phyloP scores from a whole-genome alignment of 1,139 yeast genomes.

The Pichia sorboxylosa region DNA sequence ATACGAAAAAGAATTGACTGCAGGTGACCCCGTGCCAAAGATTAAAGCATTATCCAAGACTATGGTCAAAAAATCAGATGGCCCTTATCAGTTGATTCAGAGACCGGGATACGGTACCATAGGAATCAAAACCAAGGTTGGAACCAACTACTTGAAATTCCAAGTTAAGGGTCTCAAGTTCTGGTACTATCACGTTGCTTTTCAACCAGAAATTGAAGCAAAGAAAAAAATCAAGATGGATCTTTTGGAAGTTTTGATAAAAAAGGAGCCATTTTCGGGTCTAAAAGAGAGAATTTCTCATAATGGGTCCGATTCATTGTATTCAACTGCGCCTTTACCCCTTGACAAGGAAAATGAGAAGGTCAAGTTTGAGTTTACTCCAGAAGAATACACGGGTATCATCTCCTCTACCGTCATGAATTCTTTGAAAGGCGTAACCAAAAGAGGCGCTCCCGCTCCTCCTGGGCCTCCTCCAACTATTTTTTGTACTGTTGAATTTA shows the following conservation, averaged over 20 bases:
- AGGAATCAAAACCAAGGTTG: constrained; percentile 17
- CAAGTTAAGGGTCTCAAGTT: constrained; percentile 11
- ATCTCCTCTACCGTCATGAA: constrained; percentile 13
- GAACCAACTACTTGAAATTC: constrained; percentile 15
- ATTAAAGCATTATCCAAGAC: constrained; percentile 8
- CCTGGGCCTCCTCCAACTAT: constrained; percentile 8
- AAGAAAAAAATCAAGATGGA: constrained; percentile 14
- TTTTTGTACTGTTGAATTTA: constrained; percentile 14
- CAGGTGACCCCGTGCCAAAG: constrained; percentile 9
- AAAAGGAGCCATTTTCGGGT: constrained; percentile 11
- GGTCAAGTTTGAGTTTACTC: constrained; percentile 11
- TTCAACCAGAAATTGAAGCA: constrained; percentile 12
- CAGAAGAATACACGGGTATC: constrained; percentile 13
- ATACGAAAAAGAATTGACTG: constrained; percentile 10
- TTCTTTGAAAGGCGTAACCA: constrained; percentile 4
- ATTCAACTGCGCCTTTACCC: constrained; percentile 12
- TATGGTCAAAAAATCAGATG: constrained; percentile 9
- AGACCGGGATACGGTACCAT: constrained; percentile 17
- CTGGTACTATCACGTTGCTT: constrained; percentile 15
- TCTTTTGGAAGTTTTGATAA: constrained; percentile 12
- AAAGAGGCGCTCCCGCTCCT: constrained; percentile 1
- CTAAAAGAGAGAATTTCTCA: constrained; percentile 12
- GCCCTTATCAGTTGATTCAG: constrained; percentile 9
- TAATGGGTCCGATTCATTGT: constrained; percentile 14
- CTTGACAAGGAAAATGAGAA: constrained; percentile 11